These are phyloP conservation scores for Trichoderma oligosporum DNA, from an alignment of 2,329 filamentous ascomycete genomes.

Conservation along the genomic window DNA sequence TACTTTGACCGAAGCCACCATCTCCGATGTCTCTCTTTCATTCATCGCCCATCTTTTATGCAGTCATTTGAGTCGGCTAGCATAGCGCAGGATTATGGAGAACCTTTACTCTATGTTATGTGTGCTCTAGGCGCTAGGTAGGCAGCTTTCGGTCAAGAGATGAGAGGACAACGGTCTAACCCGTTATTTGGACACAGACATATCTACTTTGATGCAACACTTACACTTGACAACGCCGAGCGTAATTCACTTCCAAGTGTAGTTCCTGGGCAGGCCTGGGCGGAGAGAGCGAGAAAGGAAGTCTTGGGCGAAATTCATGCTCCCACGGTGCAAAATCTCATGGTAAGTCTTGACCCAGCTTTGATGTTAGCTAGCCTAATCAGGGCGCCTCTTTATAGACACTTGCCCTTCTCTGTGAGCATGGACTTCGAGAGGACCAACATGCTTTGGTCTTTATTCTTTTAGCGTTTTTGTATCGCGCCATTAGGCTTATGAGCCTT, in stretches of 20 bases:
- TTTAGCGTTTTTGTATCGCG: conserved; percentile 24
- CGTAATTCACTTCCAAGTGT: conserved; percentile 4
- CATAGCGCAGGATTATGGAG: conserved; percentile 24
- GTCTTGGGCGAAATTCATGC: conserved; percentile 22
- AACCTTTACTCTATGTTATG: conserved; percentile 26
- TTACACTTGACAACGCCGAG: neutral
- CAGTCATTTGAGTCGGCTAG: conserved; percentile 24
- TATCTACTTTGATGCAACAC: conserved; percentile 21
- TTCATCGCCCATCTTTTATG: conserved; percentile 28
- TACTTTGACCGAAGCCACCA: conserved; percentile 27
- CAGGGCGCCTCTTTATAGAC: conserved; percentile 18
- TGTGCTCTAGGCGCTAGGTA: conserved; percentile 27
- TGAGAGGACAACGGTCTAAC: neutral
- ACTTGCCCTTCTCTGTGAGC: conserved; percentile 25
- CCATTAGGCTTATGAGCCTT: conserved; percentile 24
- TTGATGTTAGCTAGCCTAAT: neutral
- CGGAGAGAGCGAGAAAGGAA: conserved; percentile 22
- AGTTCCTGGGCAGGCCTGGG: conserved; percentile 24
- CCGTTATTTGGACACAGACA: neutral
- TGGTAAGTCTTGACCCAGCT: conserved; percentile 19
- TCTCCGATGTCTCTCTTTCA: conserved; percentile 25
- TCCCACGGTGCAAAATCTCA: conserved; percentile 24
- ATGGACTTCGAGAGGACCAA: conserved; percentile 24
- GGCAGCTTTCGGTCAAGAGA: neutral
- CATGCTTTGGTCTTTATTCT: conserved; percentile 26